A percentile compares a stretch with the other conserved stretches of the same genome.
These are phyloP conservation scores for Helotiales sp. DNA, from an alignment of 2,329 filamentous ascomycete species.

Conservation along the genomic window DNA sequence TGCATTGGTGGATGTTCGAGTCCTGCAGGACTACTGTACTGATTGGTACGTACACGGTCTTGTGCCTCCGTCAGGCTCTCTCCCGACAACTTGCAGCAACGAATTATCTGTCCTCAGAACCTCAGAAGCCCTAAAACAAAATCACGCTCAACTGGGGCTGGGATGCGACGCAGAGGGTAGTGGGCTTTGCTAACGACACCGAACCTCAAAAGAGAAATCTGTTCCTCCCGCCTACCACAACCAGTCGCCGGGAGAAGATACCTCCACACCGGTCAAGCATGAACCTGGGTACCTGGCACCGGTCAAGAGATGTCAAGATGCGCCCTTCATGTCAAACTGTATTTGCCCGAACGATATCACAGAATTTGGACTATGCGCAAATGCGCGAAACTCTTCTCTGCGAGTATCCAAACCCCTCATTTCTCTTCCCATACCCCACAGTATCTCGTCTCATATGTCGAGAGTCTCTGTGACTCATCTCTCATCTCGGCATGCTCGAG, in stretches of 20 bases:
- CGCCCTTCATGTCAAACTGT: neutral
- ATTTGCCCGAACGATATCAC: too few relatives aligned
- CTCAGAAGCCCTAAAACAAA: neutral
- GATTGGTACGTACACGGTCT: neutral
- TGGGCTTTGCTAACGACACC: neutral
- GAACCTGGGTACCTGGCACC: neutral
- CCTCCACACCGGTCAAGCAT: neutral
- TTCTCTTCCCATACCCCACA: constrained; percentile 1
- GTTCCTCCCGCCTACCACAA: neutral
- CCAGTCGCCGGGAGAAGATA: neutral
- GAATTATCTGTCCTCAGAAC: neutral
- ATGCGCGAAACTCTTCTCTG: neutral
- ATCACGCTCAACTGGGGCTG: neutral
- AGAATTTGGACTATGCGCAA: neutral
- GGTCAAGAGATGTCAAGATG: neutral
- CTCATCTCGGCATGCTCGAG: neutral
- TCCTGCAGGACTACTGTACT: neutral
- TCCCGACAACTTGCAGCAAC: neutral
- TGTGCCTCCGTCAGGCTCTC: neutral
- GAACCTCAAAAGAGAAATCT: neutral
- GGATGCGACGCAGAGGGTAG: neutral
- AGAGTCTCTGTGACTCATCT: constrained; percentile 4
- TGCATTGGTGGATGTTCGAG: neutral
- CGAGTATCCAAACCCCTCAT: neutral
- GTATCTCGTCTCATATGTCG: neutral